Conservation (phyloP, 2,329 filamentous ascomycete species). For the Ceratocystis huliohia region DNA sequence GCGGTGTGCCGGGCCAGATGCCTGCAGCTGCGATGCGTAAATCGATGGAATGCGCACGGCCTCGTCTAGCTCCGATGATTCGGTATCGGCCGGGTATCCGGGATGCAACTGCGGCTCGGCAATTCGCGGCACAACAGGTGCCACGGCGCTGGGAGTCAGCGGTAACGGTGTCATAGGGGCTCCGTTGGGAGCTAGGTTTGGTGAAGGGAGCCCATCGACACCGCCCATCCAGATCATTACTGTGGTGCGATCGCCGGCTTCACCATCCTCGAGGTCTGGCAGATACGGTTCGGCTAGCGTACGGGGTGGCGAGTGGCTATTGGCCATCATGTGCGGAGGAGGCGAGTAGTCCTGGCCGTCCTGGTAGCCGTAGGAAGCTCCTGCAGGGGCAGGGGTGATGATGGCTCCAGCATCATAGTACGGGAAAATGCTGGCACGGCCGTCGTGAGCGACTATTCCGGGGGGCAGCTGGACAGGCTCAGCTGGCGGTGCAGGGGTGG, state of each 20-base stretch:
- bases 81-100: background rate
- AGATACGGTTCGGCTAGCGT: background rate
- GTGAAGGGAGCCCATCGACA: background rate
- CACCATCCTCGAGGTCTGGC: background rate
- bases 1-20: background rate
- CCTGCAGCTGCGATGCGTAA: background rate
- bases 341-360: slow-evolving; percentile 10
- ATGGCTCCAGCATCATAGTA: slow-evolving; percentile 9
- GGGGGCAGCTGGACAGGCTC: slow-evolving; percentile 12
- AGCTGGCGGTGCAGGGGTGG: background rate
- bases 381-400: slow-evolving; percentile 1
- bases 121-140: background rate
- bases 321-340: background rate
- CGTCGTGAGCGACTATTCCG: slow-evolving; percentile 11
- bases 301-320: background rate
- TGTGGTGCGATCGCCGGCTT: slow-evolving; percentile 5
- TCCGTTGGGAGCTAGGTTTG: background rate
- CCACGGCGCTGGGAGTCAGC: slow-evolving; percentile 6
- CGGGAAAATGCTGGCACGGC: slow-evolving; percentile 12
- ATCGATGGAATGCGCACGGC: slow-evolving; percentile 14
- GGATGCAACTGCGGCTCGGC: background rate
- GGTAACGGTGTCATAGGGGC: background rate
- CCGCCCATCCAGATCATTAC: slow-evolving; percentile 21
- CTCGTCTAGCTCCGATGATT: slow-evolving; percentile 1
- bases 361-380: slow-evolving; percentile 15